Base-by-base conservation (phyloP, 179 eudicot species). In the Gypsophila paniculata region DNA sequence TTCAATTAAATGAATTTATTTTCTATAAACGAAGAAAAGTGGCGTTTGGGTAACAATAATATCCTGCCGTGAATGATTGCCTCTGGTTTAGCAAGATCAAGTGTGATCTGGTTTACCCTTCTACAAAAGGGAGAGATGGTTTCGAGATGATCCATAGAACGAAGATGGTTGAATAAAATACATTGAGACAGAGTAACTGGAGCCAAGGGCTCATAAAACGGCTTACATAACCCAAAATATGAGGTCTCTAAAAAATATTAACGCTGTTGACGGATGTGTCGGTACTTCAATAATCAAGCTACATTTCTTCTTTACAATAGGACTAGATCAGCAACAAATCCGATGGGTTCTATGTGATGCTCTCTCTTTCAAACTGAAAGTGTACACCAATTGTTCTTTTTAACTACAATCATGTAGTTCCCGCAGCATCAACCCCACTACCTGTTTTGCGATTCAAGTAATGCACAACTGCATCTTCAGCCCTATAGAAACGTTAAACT, bases 401-500 rank as follows among this genome's bases (percentile, higher is more conserved):
- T 39, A 18, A 38, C 12, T 61, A 10, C 22, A 22, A 58, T 76
- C 77, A 84, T 58, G 84, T 82, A 78, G 80, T 75, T 72, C 84
- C 86, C 68, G 87, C 70, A 51, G 84, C 84, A 74, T 84, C 90
- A 64, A 65, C 77, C 71, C 86, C 92, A 51, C 72, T 52, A 51
- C 77, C 60, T 60, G 89, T 77, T 78, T 85, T 91, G 66, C 98
- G 93, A 69, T 91, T 93, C 78, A 93, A 65, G 77, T 93, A 91
- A 61, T 91, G 89, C 55, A 81, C 76, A 22, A 91, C 93, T 70
- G 98, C 96, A 74, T 93, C 98, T 78, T 93, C 96, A 61, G 78
- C 80, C 98, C 97, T 91, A 61, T 26, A 64, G 39, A 54, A 46
- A 49, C 18, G 39, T n/a, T 5, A 11, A 58, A 15, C 53, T 13